Evolutionary conservation across 306 rosid species (phyloP).

Genomic region (Hippophae rhamnoides): DNA sequence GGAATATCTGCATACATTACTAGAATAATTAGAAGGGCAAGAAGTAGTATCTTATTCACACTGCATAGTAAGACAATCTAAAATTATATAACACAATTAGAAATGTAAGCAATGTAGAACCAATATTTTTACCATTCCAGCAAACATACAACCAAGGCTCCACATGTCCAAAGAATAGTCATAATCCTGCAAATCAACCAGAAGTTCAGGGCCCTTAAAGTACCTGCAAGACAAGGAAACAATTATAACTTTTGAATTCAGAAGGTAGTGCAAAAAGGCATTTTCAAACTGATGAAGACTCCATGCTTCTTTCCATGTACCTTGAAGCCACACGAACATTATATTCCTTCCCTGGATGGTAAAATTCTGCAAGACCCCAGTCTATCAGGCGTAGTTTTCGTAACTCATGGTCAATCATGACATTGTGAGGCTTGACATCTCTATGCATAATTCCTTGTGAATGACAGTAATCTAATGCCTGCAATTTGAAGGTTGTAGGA

Average conservation of each 20-base stretch:
- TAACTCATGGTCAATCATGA: slow-evolving; percentile 83
- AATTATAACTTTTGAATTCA: neutral
- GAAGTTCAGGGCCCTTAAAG: slow-evolving; percentile 87
- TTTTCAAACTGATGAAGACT: neutral
- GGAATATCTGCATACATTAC: slow-evolving; percentile 51
- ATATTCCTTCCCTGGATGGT: slow-evolving; percentile 85
- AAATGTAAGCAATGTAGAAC: slow-evolving; percentile 9
- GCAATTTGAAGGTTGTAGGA: slow-evolving; percentile 14
- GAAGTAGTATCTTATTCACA: slow-evolving; percentile 5
- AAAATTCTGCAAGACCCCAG: slow-evolving; percentile 91
- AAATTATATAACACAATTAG: neutral
- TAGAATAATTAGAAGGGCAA: slow-evolving; percentile 19
- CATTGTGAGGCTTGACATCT: slow-evolving; percentile 17
- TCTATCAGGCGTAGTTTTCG: slow-evolving; percentile 88
- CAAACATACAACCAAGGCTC: slow-evolving; percentile 99
- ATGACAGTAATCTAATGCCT: slow-evolving; percentile 90
- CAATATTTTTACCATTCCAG: slow-evolving; percentile 82
- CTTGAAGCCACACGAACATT: slow-evolving; percentile 59
- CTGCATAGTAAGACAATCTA: too few species aligned
- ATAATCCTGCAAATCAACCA: slow-evolving; percentile 82
- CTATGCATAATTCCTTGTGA: slow-evolving; percentile 92
- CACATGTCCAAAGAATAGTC: slow-evolving; percentile 94
- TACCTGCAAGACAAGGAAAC: slow-evolving; percentile 42
- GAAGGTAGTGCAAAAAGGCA: neutral
- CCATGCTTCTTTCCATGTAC: neutral